Conservation (phyloP, 495 filamentous ascomycete genomes). For the Annulohypoxylon stygium region DNA sequence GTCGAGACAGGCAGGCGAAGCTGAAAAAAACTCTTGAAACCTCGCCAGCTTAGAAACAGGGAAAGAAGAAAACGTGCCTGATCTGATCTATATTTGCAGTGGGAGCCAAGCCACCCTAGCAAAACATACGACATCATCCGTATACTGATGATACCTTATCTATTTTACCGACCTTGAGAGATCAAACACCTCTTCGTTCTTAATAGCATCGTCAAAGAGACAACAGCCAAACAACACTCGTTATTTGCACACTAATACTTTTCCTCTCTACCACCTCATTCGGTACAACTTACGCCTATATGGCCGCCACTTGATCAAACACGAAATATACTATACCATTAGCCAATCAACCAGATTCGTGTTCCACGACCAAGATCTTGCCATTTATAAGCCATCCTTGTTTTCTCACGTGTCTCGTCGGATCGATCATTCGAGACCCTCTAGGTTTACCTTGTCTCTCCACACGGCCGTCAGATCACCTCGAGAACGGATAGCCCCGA, state of each 20-base stretch:
- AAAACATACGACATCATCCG: slow-evolving; percentile 39
- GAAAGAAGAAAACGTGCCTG: slow-evolving; percentile 1
- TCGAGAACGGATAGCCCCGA: slow-evolving; percentile 43
- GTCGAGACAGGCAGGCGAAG: slow-evolving; percentile 30
- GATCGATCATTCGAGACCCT: slow-evolving; percentile 38
- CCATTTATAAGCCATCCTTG: slow-evolving; percentile 30
- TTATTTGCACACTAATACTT: slow-evolving; percentile 16
- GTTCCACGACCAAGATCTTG: slow-evolving; percentile 29
- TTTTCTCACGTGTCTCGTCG: slow-evolving; percentile 41
- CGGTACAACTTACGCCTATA: slow-evolving; percentile 7
- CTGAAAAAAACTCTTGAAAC: slow-evolving; percentile 22
- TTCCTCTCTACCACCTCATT: slow-evolving; percentile 5
- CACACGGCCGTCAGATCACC: slow-evolving; percentile 38
- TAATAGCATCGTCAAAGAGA: not conserved
- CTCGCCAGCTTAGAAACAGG: not conserved
- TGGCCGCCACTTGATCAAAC: slow-evolving; percentile 25
- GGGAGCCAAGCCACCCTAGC: slow-evolving; percentile 21
- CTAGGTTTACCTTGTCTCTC: slow-evolving; percentile 15
- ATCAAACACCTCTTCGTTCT: slow-evolving; percentile 12
- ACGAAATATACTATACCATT: slow-evolving; percentile 13
- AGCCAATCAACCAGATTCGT: slow-evolving; percentile 37
- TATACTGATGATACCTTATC: slow-evolving; percentile 12
- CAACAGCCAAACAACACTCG: slow-evolving; percentile 2
- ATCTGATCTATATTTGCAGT: slow-evolving; percentile 14
- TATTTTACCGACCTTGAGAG: slow-evolving; percentile 15